These are phyloP conservation scores for Lipomyces lipofer DNA, from an alignment of 805 yeast species.

Conservation along the genomic window DNA sequence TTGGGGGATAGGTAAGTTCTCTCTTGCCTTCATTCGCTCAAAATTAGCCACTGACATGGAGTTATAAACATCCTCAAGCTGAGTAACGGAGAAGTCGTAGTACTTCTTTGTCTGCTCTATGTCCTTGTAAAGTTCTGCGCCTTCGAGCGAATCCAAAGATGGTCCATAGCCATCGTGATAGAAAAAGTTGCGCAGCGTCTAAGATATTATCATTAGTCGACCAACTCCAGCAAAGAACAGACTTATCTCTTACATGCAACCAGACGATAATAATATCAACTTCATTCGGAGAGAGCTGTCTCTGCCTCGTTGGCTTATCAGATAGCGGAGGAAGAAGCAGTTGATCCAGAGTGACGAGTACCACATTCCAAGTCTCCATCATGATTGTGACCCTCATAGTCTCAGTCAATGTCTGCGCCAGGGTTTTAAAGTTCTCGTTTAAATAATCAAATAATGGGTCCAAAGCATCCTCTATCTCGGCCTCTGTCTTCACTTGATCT, in stretches of 20 bases:
- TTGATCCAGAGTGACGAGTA: slow-evolving; percentile 66
- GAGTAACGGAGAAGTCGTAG: slow-evolving; percentile 54
- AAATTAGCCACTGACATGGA: slow-evolving; percentile 56
- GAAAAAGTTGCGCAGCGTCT: slow-evolving; percentile 73
- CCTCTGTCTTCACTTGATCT: background rate
- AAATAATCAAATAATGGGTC: slow-evolving; percentile 73
- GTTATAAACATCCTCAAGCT: slow-evolving; percentile 60
- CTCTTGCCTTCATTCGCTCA: slow-evolving; percentile 47
- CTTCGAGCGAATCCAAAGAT: slow-evolving; percentile 60
- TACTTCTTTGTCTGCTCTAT: slow-evolving; percentile 36
- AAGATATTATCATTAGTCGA: too few species aligned
- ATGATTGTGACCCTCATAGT: slow-evolving; percentile 62
- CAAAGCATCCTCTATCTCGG: slow-evolving; percentile 50
- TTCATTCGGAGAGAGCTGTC: slow-evolving; percentile 57
- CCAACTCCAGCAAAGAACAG: too few species aligned
- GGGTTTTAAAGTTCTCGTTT: slow-evolving; percentile 63
- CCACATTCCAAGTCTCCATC: slow-evolving; percentile 78
- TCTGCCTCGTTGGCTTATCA: slow-evolving; percentile 40
- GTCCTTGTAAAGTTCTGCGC: slow-evolving; percentile 9
- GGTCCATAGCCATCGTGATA: slow-evolving; percentile 83
- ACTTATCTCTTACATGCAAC: slow-evolving; percentile 54
- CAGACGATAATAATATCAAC: slow-evolving; percentile 69
- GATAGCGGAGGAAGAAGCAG: slow-evolving; percentile 70
- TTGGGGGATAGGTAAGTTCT: slow-evolving; percentile 46
- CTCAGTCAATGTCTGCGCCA: slow-evolving; percentile 59